Evolutionary conservation across 2,329 filamentous ascomycete species (phyloP).

Genomic region (Aotearoamyces nothofagi): DNA sequence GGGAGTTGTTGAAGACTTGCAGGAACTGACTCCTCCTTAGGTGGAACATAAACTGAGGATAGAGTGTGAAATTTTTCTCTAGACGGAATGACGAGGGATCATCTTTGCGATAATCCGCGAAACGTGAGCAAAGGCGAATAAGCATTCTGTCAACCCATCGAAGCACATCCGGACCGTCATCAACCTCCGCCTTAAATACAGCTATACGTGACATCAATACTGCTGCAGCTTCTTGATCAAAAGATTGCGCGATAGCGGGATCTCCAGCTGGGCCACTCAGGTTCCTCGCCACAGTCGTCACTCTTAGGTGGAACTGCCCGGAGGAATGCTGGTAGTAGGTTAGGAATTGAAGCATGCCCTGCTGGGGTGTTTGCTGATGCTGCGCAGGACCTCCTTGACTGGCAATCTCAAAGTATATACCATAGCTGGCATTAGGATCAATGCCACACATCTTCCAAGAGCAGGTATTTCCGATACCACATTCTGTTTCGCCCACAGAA

Average conservation of each 20-base stretch:
- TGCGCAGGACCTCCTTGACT: slow-evolving; percentile 77
- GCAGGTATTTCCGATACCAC: slow-evolving; percentile 95
- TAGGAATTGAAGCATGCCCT: slow-evolving; percentile 94
- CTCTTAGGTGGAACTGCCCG: slow-evolving; percentile 87
- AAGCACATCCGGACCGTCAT: slow-evolving; percentile 94
- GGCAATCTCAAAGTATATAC: slow-evolving; percentile 94
- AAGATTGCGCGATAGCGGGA: slow-evolving; percentile 87
- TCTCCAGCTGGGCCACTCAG: slow-evolving; percentile 89
- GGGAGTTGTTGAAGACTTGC: slow-evolving; percentile 98
- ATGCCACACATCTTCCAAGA: slow-evolving; percentile 99
- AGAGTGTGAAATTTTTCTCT: slow-evolving; percentile 98
- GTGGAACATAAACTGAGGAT: slow-evolving; percentile 99
- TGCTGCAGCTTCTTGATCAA: slow-evolving; percentile 94
- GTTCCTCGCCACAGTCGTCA: slow-evolving; percentile 85
- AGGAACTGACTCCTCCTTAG: slow-evolving; percentile 92
- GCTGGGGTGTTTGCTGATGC: slow-evolving; percentile 75
- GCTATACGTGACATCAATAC: slow-evolving; percentile 99
- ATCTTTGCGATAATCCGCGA: slow-evolving; percentile 96
- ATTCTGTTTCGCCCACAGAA: slow-evolving; percentile 94
- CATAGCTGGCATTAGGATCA: slow-evolving; percentile 84
- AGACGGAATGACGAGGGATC: slow-evolving; percentile 92
- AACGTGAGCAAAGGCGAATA: slow-evolving; percentile 87
- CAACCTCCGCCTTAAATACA: slow-evolving; percentile 96
- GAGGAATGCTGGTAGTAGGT: slow-evolving; percentile 98
- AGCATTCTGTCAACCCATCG: slow-evolving; percentile 98